phyloP scores from a whole-genome alignment of 352 stramenopile genomes.

The Pythium grandisporangium region DNA sequence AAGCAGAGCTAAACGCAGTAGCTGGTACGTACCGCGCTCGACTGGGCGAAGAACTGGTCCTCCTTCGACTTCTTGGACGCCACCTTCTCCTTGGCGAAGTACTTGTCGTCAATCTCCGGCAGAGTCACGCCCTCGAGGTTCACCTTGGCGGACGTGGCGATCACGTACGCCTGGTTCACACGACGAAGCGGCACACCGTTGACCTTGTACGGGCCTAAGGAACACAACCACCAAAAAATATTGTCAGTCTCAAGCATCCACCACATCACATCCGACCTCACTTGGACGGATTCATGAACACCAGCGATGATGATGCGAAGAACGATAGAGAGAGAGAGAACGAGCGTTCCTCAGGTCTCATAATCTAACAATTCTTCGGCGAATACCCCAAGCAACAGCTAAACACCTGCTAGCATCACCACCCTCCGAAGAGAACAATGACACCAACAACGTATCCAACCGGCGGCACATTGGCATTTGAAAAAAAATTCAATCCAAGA shows the following conservation, averaged over 20 bases:
- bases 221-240: not conserved
- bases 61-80: constrained; percentile 89
- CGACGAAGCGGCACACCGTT: constrained; percentile 96
- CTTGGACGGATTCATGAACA: not conserved
- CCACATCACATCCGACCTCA: constrained; percentile 1
- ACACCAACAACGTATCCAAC: no score
- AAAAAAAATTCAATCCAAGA: no score
- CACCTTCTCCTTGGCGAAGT: constrained; percentile 94
- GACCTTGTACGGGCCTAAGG: constrained; percentile 90
- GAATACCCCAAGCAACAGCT: constrained; percentile 6
- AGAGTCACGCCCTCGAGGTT: constrained; percentile 91
- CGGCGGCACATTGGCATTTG: no score
- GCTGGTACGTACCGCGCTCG: constrained; percentile 55
- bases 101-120: constrained; percentile 92
- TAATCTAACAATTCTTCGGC: constrained; percentile 31
- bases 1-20: no score
- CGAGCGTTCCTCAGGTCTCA: constrained; percentile 60
- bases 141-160: constrained; percentile 97
- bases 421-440: not conserved
- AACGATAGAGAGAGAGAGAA: no score
- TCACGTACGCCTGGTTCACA: constrained; percentile 98
- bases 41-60: constrained; percentile 97
- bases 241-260: no score
- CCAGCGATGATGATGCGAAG: not conserved
- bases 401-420: not conserved